Evolutionary conservation across 1,284 basidiomycete species (phyloP).

Genomic region (Marasmius fiardii): DNA sequence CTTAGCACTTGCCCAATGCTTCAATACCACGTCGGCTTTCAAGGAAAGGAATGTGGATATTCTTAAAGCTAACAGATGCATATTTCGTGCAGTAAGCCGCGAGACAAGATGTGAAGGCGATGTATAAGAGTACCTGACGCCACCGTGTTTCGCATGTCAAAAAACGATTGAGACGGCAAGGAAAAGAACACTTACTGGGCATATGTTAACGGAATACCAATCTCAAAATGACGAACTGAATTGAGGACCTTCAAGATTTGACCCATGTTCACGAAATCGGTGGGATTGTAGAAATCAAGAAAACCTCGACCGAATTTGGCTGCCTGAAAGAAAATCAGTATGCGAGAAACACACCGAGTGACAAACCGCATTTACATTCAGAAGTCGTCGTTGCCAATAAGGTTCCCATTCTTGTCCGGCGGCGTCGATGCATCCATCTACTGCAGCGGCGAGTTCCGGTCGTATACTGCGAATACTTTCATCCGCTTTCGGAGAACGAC

Average conservation of each 20-base stretch:
- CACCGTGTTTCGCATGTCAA: conserved; percentile 1
- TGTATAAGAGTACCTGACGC: conserved; percentile 69
- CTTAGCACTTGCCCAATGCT: conserved; percentile 95
- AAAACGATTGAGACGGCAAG: background rate
- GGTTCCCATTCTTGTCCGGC: conserved; percentile 92
- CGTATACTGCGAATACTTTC: conserved; percentile 89
- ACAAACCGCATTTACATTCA: conserved; percentile 59
- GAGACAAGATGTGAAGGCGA: conserved; percentile 79
- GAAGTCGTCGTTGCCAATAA: conserved; percentile 82
- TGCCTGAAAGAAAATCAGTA: conserved; percentile 48
- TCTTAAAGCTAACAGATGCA: conserved; percentile 91
- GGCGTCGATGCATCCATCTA: conserved; percentile 92
- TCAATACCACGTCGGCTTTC: conserved; percentile 84
- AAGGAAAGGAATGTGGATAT: conserved; percentile 84
- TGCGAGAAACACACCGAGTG: conserved; percentile 7
- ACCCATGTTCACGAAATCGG: conserved; percentile 88
- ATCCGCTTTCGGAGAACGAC: conserved; percentile 86
- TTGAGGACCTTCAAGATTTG: conserved; percentile 94
- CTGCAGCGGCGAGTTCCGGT: conserved; percentile 82
- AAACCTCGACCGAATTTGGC: conserved; percentile 95
- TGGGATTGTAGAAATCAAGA: conserved; percentile 89
- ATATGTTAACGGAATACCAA: conserved; percentile 93
- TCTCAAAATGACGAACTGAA: conserved; percentile 85
- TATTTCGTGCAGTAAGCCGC: conserved; percentile 82
- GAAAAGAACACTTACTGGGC: conserved; percentile 61